A percentile compares a stretch with the other conserved stretches of the same genome.
phyloP scores from a whole-genome alignment of 306 rosid species.

The Aeschynomene evenia region DNA sequence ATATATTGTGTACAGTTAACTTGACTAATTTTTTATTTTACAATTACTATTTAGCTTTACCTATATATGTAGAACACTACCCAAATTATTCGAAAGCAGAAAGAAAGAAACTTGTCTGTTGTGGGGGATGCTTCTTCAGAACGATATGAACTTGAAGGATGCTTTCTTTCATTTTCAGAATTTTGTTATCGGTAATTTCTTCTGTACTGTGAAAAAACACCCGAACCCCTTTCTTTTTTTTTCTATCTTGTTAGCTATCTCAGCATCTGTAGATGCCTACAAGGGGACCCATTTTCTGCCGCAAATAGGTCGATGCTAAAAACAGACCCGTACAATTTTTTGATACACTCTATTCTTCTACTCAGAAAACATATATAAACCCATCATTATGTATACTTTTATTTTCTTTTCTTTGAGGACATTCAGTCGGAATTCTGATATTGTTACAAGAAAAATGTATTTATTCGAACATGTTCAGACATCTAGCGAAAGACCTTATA shows the following conservation, averaged over 20 bases:
- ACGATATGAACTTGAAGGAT: neutral
- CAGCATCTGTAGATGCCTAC: conserved; percentile 23
- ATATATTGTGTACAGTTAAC: too few species aligned
- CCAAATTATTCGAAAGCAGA: neutral
- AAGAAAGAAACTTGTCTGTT: neutral
- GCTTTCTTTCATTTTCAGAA: conserved; percentile 4
- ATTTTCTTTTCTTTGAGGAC: too few species aligned
- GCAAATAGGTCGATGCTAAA: too few species aligned
- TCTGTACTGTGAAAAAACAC: conserved; percentile 21
- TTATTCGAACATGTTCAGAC: too few species aligned
- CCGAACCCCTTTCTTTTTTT: neutral
- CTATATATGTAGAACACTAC: neutral
- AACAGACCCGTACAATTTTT: too few species aligned
- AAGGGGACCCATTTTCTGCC: conserved; percentile 40
- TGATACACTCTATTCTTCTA: too few species aligned
- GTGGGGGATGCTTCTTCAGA: neutral
- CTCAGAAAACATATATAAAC: too few species aligned
- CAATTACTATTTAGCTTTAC: too few species aligned
- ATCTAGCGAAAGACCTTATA: too few species aligned
- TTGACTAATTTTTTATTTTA: too few species aligned
- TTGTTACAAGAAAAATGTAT: neutral
- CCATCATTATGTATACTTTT: too few species aligned
- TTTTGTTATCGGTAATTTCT: conserved; percentile 7
- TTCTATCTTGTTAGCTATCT: conserved; percentile 7
- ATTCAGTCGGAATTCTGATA: conserved; percentile 17